Evolutionary conservation across 2,329 filamentous ascomycete genomes (phyloP).

Genomic region (Cryphonectria parasitica): DNA sequence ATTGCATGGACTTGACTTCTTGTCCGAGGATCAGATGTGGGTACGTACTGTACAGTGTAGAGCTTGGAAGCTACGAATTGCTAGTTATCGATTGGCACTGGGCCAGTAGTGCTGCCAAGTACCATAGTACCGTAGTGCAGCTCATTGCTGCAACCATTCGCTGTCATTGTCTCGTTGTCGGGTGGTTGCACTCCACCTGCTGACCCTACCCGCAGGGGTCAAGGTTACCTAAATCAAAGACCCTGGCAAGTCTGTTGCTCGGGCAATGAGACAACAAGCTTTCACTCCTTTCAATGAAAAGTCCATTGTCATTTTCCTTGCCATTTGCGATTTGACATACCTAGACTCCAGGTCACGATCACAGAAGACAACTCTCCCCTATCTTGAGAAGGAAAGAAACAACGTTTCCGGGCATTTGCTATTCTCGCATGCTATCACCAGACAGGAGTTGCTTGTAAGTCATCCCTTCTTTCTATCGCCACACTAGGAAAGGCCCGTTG

Average conservation of each 20-base stretch:
- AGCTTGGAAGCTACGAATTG: background rate
- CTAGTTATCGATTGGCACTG: constrained; percentile 2
- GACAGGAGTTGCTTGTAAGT: constrained; percentile 19
- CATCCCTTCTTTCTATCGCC: background rate
- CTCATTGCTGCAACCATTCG: background rate
- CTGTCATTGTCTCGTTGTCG: background rate
- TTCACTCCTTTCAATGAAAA: constrained; percentile 18
- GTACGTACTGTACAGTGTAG: background rate
- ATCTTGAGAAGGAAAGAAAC: background rate
- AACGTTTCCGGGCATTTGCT: constrained; percentile 15
- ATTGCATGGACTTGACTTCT: background rate
- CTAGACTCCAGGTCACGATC: constrained; percentile 8
- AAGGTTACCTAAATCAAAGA: background rate
- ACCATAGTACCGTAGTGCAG: background rate
- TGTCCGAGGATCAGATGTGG: background rate
- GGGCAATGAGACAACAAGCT: constrained; percentile 28
- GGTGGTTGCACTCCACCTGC: background rate
- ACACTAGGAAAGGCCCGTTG: background rate
- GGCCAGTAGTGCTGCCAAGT: background rate
- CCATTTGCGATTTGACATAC: background rate
- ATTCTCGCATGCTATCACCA: constrained; percentile 14
- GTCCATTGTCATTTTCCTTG: constrained; percentile 15
- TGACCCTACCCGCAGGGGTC: constrained; percentile 5
- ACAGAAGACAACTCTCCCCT: background rate
- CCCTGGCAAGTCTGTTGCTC: constrained; percentile 22